Evolutionary conservation across 1,284 basidiomycete species (phyloP).

Genomic region (Trichosporon sp.): DNA sequence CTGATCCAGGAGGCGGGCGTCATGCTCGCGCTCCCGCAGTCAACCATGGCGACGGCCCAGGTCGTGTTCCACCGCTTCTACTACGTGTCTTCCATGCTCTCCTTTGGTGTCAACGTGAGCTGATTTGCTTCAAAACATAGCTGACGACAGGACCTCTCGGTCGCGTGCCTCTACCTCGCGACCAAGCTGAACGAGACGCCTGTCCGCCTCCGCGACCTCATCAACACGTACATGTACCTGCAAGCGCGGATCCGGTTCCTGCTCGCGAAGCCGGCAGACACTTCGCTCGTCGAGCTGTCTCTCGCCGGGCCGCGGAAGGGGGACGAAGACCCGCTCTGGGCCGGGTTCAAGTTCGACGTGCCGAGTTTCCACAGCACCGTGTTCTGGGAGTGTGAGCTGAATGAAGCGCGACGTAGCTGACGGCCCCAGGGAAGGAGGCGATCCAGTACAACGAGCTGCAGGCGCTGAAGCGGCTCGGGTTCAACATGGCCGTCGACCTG

Average conservation of each 20-base stretch:
- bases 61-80: conserved; percentile 95
- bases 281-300: conserved; percentile 12
- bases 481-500: conserved; percentile 80
- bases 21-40: conserved; percentile 88
- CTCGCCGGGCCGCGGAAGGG: conserved; percentile 3
- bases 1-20: conserved; percentile 92
- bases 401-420: background rate
- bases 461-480: conserved; percentile 85
- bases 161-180: conserved; percentile 88
- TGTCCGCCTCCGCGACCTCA: conserved; percentile 81
- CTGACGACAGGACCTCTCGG: conserved; percentile 70
- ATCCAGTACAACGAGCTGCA: conserved; percentile 96
- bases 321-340: conserved; percentile 27
- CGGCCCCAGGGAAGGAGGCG: conserved; percentile 52
- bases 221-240: conserved; percentile 89
- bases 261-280: conserved; percentile 29
- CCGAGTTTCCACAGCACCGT: conserved; percentile 43
- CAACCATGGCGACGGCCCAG: conserved; percentile 92
- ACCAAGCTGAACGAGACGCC: conserved; percentile 95
- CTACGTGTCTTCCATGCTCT: conserved; percentile 89
- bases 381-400: conserved; percentile 44
- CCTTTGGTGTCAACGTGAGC: conserved; percentile 81
- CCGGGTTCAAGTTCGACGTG: conserved; percentile 37
- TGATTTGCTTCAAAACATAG: conserved; percentile 14
- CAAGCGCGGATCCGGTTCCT: conserved; percentile 39